Percentiles rank a stretch among this genome's conserved stretches.
These are phyloP conservation scores for Microcos paniculata DNA, from an alignment of 345 rosid species.

Conservation along the genomic window DNA sequence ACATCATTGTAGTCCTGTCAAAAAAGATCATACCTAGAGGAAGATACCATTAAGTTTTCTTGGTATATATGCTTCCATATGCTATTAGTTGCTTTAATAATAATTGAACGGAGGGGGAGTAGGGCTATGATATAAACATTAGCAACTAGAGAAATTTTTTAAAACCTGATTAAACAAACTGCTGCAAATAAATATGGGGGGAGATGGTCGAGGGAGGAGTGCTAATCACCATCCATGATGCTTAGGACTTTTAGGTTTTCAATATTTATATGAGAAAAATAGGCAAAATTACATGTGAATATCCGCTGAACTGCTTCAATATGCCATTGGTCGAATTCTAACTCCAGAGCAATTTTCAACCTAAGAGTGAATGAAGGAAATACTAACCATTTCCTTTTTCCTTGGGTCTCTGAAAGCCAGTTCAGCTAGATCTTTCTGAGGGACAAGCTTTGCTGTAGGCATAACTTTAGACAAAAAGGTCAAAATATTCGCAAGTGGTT, in stretches of 20 bases:
- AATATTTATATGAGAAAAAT: background rate
- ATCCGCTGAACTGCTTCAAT: background rate
- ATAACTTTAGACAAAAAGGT: conserved; percentile 49
- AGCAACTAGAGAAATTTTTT: too few relatives aligned
- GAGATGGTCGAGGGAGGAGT: background rate
- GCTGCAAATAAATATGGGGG: background rate
- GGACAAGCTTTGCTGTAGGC: conserved; percentile 91
- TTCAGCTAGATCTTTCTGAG: conserved; percentile 62
- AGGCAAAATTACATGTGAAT: background rate
- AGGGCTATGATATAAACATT: background rate
- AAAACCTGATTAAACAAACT: background rate
- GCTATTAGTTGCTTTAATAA: background rate
- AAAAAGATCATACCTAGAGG: background rate
- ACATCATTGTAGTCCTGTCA: background rate
- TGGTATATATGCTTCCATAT: background rate
- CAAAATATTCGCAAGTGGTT: conserved; percentile 50
- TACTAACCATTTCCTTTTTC: conserved; percentile 72
- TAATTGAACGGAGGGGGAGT: background rate
- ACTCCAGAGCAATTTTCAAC: background rate
- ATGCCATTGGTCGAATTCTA: background rate
- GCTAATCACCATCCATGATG: background rate
- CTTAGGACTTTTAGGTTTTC: background rate
- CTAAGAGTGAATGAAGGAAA: conserved; percentile 4
- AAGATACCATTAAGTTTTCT: background rate
- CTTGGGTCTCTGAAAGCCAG: conserved; percentile 66